Evolutionary conservation across 2,329 filamentous ascomycete species (phyloP).

Genomic region (Apiospora pterosperma): DNA sequence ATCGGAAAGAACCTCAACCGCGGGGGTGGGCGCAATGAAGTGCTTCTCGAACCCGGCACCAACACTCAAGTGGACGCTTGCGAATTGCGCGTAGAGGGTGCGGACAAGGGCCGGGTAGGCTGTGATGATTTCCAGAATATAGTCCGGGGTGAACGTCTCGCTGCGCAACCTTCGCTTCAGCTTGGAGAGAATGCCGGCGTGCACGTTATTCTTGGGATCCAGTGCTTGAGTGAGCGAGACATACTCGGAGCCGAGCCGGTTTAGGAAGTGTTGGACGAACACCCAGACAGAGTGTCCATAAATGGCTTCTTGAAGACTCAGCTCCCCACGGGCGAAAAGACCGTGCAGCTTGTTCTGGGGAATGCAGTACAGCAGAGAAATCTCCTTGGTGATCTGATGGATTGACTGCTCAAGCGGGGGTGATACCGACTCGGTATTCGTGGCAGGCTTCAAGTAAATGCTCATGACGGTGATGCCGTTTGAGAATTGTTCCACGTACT

Average conservation of each 20-base stretch:
- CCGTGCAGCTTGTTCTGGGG: conserved; percentile 94
- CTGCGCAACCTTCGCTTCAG: conserved; percentile 93
- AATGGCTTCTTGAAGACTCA: conserved; percentile 94
- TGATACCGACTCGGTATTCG: conserved; percentile 51
- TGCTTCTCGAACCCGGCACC: conserved; percentile 48
- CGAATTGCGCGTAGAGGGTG: conserved; percentile 86
- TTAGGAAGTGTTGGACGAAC: conserved; percentile 96
- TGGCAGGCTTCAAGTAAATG: conserved; percentile 74
- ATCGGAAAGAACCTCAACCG: conserved; percentile 70
- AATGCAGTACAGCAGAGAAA: conserved; percentile 94
- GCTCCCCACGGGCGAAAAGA: conserved; percentile 78
- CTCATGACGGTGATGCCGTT: conserved; percentile 98
- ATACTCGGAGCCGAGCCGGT: conserved; percentile 90
- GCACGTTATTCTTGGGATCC: conserved; percentile 75
- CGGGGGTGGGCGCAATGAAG: conserved; percentile 51
- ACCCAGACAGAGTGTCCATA: conserved; percentile 98
- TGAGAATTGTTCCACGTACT: conserved; percentile 98
- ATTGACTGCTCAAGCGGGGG: conserved; percentile 92
- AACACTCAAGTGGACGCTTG: conserved; percentile 70
- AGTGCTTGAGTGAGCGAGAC: conserved; percentile 79
- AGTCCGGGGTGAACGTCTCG: conserved; percentile 96
- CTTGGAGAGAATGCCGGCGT: conserved; percentile 85
- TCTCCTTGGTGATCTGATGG: conserved; percentile 98
- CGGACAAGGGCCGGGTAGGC: conserved; percentile 85
- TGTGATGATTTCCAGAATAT: conserved; percentile 95